Evolutionary conservation across 352 stramenopile genomes (phyloP), one percentile per base, ranked within the genome.

Genomic region (Pythium monospermum): DNA sequence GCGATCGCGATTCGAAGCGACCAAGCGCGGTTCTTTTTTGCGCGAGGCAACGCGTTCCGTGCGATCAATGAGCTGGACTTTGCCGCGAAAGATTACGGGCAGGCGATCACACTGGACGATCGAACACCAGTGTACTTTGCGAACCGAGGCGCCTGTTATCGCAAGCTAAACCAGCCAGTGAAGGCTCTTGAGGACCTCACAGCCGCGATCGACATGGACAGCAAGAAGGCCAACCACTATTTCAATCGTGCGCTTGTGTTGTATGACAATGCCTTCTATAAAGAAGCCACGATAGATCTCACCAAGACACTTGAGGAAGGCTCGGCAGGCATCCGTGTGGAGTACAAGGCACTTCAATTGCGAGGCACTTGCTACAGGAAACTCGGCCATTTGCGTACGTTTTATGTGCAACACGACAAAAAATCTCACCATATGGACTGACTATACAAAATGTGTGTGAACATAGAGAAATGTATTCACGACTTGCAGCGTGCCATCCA

Each of bases 171-270:
- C 11, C 60, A 78, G 26, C 69, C 73, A 0, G 48, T 66, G 1
- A 72, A 66, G 18, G 81, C 78, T 41, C 71, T 91, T 6, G 72
- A 87, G 35, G 78, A 91, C 21, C 65, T 91, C 23, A 91, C 76
- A 1, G 57, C 66, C 2, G 81, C 81, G 21, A 76, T 87, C 32
- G 81, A 89, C 43, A 70, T 87, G 43, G 81, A 91, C 43, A 62
- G 64, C 21, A 82, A 83, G 30, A 87, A 88, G 41, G 81, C 66
- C 1, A 67, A 66, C 2, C 81, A 91, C 51, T 89, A 83, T 48
- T 83, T 89, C 35, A 91, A 79, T n/a, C 73, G 81, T 3, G 81
- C 76, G 8, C 73, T 83, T 21, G 76, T 91, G 33, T 53, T 91
- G 8, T 74, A 83, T 19, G 78, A 91, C 18, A 57, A 66, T 3